Evolutionary conservation across 2,329 filamentous ascomycete genomes (phyloP), one percentile per base, ranked within the genome.

Genomic region (Graphiopsis chlorocephala): DNA sequence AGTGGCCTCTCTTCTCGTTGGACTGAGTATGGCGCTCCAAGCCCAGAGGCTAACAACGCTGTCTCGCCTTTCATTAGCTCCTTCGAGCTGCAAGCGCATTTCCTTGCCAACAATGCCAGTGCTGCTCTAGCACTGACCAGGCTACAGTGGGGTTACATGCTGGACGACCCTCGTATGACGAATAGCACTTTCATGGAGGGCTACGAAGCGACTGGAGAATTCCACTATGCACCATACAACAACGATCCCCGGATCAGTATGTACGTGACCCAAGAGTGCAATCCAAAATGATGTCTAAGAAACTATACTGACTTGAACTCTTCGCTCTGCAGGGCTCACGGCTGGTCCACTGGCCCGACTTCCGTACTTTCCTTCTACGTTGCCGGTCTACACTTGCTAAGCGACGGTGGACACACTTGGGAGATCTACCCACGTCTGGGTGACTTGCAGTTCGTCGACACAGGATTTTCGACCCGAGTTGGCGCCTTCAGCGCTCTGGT

Each of bases 11-110:
- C 71, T 11, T 67, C 75, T 12, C 76, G 80, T 63, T 83, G 82
- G 81, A 78, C 73, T 4, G 72, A 73, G 4, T 79, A 79, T 66
- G 81, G 82, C n/a, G 79, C 81, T 3, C 80, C 79, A 3, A 78
- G 80, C 1, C 77, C 78, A 0, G 79, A 82, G 66, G 75, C 77
- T 1, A 73, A 70, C 2, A 70, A 73, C 42, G 78, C 79, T 4
- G 73, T 82, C 25, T 79, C 76, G 0, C 79, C 79, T 0, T 82
- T 81, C 69, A 76, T 80, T 60, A 72, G 72, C 6, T 74, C 75
- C 38, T 81, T 81, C 66, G 80, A 82, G 62, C 67, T 82, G 3
- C 77, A 79, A 61, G 79, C 76, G 1, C 78, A 83, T 68, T 77
- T 78, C 52, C 71, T 76, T 3, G 78, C 80, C 11, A 74, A 72